Evolutionary conservation across 2,329 filamentous ascomycete genomes (phyloP).

Genomic region (Tolypocladium pustulatum): DNA sequence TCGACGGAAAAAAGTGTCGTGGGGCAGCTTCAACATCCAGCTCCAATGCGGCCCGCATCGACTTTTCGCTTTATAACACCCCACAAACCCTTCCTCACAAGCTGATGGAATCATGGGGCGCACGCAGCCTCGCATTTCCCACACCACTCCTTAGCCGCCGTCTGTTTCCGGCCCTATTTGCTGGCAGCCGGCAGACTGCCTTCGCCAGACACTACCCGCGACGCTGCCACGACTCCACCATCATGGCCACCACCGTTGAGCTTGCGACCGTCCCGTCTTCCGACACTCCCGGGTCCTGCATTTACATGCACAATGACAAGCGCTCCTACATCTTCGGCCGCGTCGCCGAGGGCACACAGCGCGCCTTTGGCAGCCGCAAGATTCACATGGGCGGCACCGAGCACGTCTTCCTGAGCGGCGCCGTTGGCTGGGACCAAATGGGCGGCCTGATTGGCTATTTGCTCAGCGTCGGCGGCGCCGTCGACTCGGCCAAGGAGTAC

Average conservation of each 20-base stretch:
- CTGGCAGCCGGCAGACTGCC: not conserved
- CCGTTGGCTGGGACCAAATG: slow-evolving; percentile 60
- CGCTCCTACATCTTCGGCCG: slow-evolving; percentile 81
- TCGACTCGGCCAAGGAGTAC: slow-evolving; percentile 35
- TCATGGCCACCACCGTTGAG: slow-evolving; percentile 67
- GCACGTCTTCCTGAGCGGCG: slow-evolving; percentile 76
- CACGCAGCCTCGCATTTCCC: slow-evolving; percentile 7
- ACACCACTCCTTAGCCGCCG: slow-evolving; percentile 1
- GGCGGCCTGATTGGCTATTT: slow-evolving; percentile 81
- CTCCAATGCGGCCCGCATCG: not conserved
- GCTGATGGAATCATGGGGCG: slow-evolving; percentile 20
- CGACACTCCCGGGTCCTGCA: slow-evolving; percentile 71
- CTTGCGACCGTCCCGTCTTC: slow-evolving; percentile 74
- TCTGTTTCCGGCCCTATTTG: not conserved
- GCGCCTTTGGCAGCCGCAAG: slow-evolving; percentile 60
- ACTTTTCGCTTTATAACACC: not conserved
- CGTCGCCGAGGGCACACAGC: slow-evolving; percentile 74
- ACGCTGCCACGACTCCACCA: slow-evolving; percentile 4
- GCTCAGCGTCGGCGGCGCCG: slow-evolving; percentile 67
- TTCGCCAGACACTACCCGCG: not conserved
- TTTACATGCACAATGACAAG: slow-evolving; percentile 71
- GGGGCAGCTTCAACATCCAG: slow-evolving; percentile 1
- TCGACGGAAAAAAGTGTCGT: slow-evolving; percentile 4
- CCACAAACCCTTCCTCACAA: not conserved
- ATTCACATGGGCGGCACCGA: slow-evolving; percentile 53